Conservation (phyloP, 106 monocot genomes). For the Dactylorhiza incarnata region DNA sequence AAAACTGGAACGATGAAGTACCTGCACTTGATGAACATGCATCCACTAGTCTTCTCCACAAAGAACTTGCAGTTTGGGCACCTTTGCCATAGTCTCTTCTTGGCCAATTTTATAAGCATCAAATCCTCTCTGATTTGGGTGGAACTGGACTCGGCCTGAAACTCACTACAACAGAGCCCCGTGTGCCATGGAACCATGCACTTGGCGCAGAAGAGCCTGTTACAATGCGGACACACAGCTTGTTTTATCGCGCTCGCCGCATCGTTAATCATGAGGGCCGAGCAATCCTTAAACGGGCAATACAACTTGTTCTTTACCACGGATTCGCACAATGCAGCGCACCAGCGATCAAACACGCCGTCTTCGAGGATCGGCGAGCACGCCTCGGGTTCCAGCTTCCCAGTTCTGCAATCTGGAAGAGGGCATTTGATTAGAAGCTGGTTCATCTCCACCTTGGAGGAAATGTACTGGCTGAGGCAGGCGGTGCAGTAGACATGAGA, state of each 20-base stretch:
- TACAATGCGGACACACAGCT: constrained; percentile 18
- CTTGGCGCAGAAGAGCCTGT: too few species aligned
- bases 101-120: constrained; percentile 34
- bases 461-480: constrained; percentile 38
- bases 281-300: constrained; percentile 42
- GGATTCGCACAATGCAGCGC: constrained; percentile 17
- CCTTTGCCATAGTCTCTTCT: constrained; percentile 37
- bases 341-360: constrained; percentile 45
- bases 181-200: too few species aligned
- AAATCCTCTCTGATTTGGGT: constrained; percentile 33
- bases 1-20: constrained; percentile 3
- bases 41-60: constrained; percentile 30
- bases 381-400: constrained; percentile 22
- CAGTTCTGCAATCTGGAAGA: constrained; percentile 39
- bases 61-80: constrained; percentile 26
- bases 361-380: constrained; percentile 30
- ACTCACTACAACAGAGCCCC: constrained; percentile 19
- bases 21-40: constrained; percentile 54
- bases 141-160: constrained; percentile 3
- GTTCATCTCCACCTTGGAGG: constrained; percentile 39
- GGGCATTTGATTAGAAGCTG: constrained; percentile 39
- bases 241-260: constrained; percentile 14
- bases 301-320: too few species aligned
- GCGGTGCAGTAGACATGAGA: constrained; percentile 33
- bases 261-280: constrained; percentile 36